Evolutionary conservation across 352 stramenopile genomes (phyloP).

Genomic region (Phytophthora pinifolia): DNA sequence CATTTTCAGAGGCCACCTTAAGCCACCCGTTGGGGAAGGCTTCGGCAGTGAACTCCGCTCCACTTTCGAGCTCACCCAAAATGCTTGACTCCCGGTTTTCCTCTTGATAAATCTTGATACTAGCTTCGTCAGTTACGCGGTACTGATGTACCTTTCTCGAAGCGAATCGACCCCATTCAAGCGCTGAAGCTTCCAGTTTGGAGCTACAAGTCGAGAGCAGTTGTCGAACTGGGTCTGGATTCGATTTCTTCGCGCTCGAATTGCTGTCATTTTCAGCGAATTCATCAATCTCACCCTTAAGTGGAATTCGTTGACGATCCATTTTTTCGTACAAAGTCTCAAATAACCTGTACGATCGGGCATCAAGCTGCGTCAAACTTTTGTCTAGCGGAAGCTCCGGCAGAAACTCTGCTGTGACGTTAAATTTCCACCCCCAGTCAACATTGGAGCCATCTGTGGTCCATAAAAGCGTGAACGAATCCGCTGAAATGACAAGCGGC

Average conservation of each 20-base stretch:
- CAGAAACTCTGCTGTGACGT: conserved; percentile 62
- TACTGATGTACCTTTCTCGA: conserved; percentile 22
- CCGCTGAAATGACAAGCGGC: conserved; percentile 69
- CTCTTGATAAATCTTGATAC: conserved; percentile 30
- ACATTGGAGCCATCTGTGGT: conserved; percentile 84
- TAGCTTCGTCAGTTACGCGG: conserved; percentile 30
- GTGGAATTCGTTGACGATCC: conserved; percentile 40
- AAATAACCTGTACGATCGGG: conserved; percentile 59
- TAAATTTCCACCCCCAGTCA: conserved; percentile 90
- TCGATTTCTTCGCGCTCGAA: conserved; percentile 1
- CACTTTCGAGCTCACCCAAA: conserved; percentile 19
- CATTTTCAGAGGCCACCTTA: conserved; percentile 15
- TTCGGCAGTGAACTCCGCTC: conserved; percentile 26
- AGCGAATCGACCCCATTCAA: conserved; percentile 3
- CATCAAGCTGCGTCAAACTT: conserved; percentile 56
- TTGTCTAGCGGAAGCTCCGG: conserved; percentile 45
- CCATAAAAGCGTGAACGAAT: conserved; percentile 87
- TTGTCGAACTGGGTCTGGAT: conserved; percentile 30
- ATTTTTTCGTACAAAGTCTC: conserved; percentile 72
- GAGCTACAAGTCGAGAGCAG: conserved; percentile 23
- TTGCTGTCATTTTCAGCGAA: conserved; percentile 16
- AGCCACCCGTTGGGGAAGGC: conserved; percentile 35
- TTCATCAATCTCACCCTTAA: conserved; percentile 51
- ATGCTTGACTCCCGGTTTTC: conserved; percentile 16
- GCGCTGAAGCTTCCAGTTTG: neutral